These are phyloP conservation scores for Colletotrichum lentis DNA, from an alignment of 2,329 filamentous ascomycete species.

Conservation along the genomic window DNA sequence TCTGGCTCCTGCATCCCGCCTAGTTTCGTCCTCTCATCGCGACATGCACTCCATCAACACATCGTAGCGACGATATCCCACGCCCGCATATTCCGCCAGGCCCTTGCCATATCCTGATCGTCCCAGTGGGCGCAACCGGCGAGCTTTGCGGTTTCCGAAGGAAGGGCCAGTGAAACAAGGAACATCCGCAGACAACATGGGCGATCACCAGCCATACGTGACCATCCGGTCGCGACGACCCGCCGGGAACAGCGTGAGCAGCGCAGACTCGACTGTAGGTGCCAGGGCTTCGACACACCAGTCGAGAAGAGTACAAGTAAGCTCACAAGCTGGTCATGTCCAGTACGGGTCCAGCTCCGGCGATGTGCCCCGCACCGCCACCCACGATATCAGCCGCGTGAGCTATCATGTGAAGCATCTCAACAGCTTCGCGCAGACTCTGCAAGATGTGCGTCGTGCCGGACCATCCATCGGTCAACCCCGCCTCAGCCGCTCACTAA, in stretches of 20 bases:
- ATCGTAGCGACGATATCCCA: slow-evolving; percentile 1
- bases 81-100: neutral
- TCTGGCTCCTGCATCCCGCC: slow-evolving; percentile 27
- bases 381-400: slow-evolving; percentile 66
- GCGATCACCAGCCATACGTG: slow-evolving; percentile 56
- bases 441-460: slow-evolving; percentile 59
- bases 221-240: slow-evolving; percentile 61
- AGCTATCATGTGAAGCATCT: slow-evolving; percentile 67
- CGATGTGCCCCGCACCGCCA: slow-evolving; percentile 54
- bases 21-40: neutral
- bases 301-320: slow-evolving; percentile 29
- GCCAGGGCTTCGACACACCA: slow-evolving; percentile 24
- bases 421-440: slow-evolving; percentile 61
- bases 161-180: too few species aligned
- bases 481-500: neutral
- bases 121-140: neutral
- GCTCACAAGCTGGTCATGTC: slow-evolving; percentile 35
- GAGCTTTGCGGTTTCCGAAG: neutral
- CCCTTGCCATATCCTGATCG: slow-evolving; percentile 3
- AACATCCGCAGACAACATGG: slow-evolving; percentile 7
- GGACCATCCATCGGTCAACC: too few species aligned
- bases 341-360: slow-evolving; percentile 57
- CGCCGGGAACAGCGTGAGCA: slow-evolving; percentile 55
- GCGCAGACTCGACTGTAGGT: slow-evolving; percentile 60
- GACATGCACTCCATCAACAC: slow-evolving; percentile 7